phyloP scores from a whole-genome alignment of 1,284 basidiomycete genomes.

The Cryptococcus amylolentus region DNA sequence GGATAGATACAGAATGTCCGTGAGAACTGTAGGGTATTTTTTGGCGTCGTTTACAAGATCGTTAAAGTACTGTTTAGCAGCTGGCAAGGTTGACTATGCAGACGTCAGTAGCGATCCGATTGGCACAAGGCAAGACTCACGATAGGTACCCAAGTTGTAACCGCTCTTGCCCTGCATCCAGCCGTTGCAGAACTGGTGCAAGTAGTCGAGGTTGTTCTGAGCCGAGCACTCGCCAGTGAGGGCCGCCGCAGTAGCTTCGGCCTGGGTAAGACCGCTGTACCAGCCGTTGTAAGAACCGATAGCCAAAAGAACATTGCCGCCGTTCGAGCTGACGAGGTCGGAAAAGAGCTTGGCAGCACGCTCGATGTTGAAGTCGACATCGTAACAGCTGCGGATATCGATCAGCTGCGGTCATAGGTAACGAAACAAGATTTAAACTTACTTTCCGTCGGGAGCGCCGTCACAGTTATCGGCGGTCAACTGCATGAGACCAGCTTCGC shows the following conservation, averaged over 20 bases:
- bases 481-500: constrained; percentile 82
- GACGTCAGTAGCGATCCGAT: background rate
- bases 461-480: constrained; percentile 73
- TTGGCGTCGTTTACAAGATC: background rate
- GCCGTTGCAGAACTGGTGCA: constrained; percentile 73
- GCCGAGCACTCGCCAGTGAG: constrained; percentile 60
- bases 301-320: constrained; percentile 60
- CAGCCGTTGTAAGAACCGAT: constrained; percentile 80
- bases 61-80: constrained; percentile 14
- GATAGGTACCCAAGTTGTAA: constrained; percentile 63
- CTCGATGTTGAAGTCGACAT: constrained; percentile 59
- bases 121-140: constrained; percentile 18
- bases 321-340: constrained; percentile 54
- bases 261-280: constrained; percentile 61
- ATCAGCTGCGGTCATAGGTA: background rate
- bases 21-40: background rate
- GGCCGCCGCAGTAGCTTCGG: constrained; percentile 59
- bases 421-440: constrained; percentile 1
- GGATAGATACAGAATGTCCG: background rate
- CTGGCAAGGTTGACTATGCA: constrained; percentile 23
- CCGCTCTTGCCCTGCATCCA: constrained; percentile 67
- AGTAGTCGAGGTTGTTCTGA: constrained; percentile 56
- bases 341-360: constrained; percentile 34
- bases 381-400: constrained; percentile 29
- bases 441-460: constrained; percentile 21